These are phyloP conservation scores for Sporothrix phasma DNA, from an alignment of 2,329 filamentous ascomycete species.

Conservation along the genomic window DNA sequence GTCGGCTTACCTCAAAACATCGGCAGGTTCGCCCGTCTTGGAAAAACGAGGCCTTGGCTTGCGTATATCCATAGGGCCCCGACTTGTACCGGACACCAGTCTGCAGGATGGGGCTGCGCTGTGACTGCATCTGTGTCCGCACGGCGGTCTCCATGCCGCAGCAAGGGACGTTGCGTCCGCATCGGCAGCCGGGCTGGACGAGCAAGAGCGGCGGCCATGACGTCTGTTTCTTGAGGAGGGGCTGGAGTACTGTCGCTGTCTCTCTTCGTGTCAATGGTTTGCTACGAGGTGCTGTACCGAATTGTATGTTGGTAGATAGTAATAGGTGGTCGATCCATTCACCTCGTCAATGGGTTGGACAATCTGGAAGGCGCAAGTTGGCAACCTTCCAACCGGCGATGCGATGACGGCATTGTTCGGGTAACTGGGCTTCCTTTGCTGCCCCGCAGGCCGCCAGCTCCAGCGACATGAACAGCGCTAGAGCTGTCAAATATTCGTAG, in stretches of 20 bases:
- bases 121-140: background rate
- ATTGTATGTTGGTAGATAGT: background rate
- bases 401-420: slow-evolving; percentile 15
- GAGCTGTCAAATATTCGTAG: background rate
- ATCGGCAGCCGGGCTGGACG: slow-evolving; percentile 12
- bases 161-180: background rate
- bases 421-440: background rate
- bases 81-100: slow-evolving; percentile 37
- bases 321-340: background rate
- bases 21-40: slow-evolving; percentile 62
- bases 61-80: slow-evolving; percentile 68
- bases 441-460: background rate
- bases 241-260: background rate
- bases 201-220: slow-evolving; percentile 12
- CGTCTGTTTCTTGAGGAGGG: background rate
- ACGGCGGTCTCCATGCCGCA: background rate
- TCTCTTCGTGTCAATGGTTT: background rate
- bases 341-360: background rate
- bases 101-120: slow-evolving; percentile 2
- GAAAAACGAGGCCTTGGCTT: slow-evolving; percentile 75
- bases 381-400: background rate
- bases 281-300: too few species aligned
- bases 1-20: slow-evolving; percentile 55
- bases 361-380: background rate
- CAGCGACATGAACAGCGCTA: slow-evolving; percentile 1